Evolutionary conservation across 192 early-diverging fungal species (phyloP), one percentile per base, ranked within the genome.

Genomic region (Kappamyces sp.): DNA sequence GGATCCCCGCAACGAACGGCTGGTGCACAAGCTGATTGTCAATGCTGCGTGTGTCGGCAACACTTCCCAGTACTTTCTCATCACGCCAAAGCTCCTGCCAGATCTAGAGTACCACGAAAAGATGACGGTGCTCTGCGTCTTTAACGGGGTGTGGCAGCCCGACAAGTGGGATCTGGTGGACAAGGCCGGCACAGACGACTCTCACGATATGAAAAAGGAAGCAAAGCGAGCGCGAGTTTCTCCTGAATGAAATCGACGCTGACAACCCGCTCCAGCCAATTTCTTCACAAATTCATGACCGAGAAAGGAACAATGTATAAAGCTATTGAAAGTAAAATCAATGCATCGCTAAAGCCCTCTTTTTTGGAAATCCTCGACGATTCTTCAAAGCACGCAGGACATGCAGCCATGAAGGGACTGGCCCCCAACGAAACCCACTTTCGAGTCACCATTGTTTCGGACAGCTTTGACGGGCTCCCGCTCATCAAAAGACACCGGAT

Each of bases 51-150:
- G 89, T 64, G 64, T 71, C 47, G 61, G 58, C 0, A 80, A 77
- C 31, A 86, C 83, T 1, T 78, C 88, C 5, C 90, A 92, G 67
- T 93, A 99, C 63, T 99, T 99, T 54, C 72, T 99, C 49, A 97
- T 99, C 47, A 99, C 97, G 5, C 97, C 97, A n/a, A 99, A 99
- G 70, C 77, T 99, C 15, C 74, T 99, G n/a, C 88, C 89, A 0
- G 87, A 97, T 66, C 76, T 99, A 4, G 79, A 87, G 38, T 99
- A 97, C 71, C 90, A 95, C 67, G 82, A 87, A 47, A 72, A 81
- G 35, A 97, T 97, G 93, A 86, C 84, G 47, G 85, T 99, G 0
- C 76, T 95, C 5, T 91, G 88, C 60, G 90, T 99, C 37, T 94
- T 87, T 69, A 99, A 97, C 63, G 94, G 97, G 43, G 90, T 91